phyloP scores from a whole-genome alignment of 2,329 filamentous ascomycete species.

The Botrytis aclada region DNA sequence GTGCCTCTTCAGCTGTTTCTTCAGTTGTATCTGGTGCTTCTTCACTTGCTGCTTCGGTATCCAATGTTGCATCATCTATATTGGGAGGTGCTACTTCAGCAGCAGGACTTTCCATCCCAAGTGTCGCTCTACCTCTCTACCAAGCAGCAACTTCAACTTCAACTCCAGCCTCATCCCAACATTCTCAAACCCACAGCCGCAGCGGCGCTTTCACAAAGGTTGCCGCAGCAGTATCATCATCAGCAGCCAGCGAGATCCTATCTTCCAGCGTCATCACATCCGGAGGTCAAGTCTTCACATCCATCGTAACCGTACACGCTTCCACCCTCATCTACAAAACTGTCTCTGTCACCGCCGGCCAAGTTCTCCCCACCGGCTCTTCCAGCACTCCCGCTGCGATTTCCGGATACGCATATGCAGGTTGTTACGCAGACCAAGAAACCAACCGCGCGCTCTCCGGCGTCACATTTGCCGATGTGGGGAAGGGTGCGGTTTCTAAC shows the following conservation, averaged over 20 bases:
- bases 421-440: constrained; percentile 45
- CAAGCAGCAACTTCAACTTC: neutral
- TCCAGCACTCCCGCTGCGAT: constrained; percentile 27
- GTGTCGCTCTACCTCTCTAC: neutral
- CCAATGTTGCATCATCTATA: neutral
- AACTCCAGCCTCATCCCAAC: neutral
- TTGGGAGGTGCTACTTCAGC: neutral
- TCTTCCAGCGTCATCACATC: constrained; percentile 24
- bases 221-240: neutral
- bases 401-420: constrained; percentile 41
- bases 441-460: constrained; percentile 41
- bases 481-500: constrained; percentile 41
- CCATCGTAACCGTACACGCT: constrained; percentile 29
- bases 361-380: constrained; percentile 26
- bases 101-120: neutral
- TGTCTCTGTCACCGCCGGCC: constrained; percentile 30
- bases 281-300: neutral
- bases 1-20: neutral
- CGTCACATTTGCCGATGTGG: constrained; percentile 43
- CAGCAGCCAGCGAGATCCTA: constrained; percentile 37
- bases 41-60: neutral
- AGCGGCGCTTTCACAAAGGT: constrained; percentile 21
- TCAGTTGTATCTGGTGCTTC: neutral
- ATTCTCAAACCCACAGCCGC: neutral
- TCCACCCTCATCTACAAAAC: constrained; percentile 46